These are phyloP conservation scores for Paulownia fortunei DNA, from an alignment of 257 asterid genomes.

Conservation along the genomic window DNA sequence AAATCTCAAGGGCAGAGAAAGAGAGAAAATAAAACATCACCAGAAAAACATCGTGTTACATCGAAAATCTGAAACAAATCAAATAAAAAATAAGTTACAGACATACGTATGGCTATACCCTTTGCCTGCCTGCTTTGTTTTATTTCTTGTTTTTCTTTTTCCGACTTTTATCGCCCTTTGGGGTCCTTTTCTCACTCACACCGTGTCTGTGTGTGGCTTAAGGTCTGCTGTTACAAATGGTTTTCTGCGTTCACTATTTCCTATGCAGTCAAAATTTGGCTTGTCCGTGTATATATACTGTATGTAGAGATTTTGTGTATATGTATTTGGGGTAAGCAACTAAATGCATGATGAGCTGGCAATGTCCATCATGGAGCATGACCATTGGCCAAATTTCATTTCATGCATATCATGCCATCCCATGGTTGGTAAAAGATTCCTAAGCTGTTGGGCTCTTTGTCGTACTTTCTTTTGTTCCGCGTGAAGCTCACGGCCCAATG, in stretches of 20 bases:
- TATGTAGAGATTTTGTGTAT: neutral
- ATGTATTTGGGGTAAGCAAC: neutral
- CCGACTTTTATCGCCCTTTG: neutral
- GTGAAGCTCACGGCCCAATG: conserved; percentile 12
- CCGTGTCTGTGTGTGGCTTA: conserved; percentile 12
- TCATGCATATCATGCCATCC: conserved; percentile 42
- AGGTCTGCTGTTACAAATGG: conserved; percentile 17
- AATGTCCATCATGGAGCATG: conserved; percentile 41
- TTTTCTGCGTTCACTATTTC: conserved; percentile 38
- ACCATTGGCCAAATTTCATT: neutral
- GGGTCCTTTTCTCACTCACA: conserved; percentile 3
- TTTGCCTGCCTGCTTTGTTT: conserved; percentile 34
- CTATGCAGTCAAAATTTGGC: conserved; percentile 49
- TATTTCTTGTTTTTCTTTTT: conserved; percentile 14
- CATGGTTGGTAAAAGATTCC: conserved; percentile 28
- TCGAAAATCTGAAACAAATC: conserved; percentile 34
- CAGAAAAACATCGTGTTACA: conserved; percentile 25
- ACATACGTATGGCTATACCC: conserved; percentile 31
- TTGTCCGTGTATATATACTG: neutral
- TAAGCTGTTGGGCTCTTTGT: neutral
- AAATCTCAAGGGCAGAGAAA: conserved; percentile 42
- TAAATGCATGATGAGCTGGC: conserved; percentile 50
- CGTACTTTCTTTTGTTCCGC: neutral
- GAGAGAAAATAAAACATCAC: neutral
- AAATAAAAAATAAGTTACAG: neutral